These are phyloP conservation scores for Xylaria nigripes DNA, from an alignment of 495 filamentous ascomycete species.

Conservation along the genomic window DNA sequence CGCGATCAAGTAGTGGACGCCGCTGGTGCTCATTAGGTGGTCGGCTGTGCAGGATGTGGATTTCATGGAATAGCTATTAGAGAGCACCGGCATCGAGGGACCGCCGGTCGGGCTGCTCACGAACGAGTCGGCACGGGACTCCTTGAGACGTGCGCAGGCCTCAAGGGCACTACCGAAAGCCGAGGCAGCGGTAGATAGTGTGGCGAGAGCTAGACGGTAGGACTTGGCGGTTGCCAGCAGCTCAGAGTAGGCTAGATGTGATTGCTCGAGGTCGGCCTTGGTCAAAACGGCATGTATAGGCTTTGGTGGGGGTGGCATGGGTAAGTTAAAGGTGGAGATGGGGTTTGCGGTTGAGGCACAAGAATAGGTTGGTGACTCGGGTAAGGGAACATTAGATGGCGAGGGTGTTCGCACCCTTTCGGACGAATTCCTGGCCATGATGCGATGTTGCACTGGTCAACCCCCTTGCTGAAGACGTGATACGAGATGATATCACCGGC, in stretches of 20 bases:
- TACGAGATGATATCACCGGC: constrained; percentile 13
- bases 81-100: constrained; percentile 25
- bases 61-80: constrained; percentile 43
- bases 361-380: constrained; percentile 51
- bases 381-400: constrained; percentile 43
- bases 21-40: constrained; percentile 47
- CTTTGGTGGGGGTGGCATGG: constrained; percentile 47
- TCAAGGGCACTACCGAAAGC: constrained; percentile 55
- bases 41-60: constrained; percentile 50
- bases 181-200: constrained; percentile 49
- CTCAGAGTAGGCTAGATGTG: constrained; percentile 52
- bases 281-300: constrained; percentile 49
- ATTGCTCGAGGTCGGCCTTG: constrained; percentile 51
- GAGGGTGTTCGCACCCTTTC: constrained; percentile 36
- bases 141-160: constrained; percentile 54
- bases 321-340: constrained; percentile 48
- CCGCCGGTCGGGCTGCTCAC: constrained; percentile 4
- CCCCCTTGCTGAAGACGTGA: neutral
- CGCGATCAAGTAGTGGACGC: constrained; percentile 56
- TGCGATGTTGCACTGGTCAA: neutral
- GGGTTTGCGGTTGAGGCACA: constrained; percentile 54
- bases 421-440: constrained; percentile 18
- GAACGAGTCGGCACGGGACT: constrained; percentile 45
- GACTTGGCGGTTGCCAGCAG: constrained; percentile 50
- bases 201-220: constrained; percentile 50